These are phyloP conservation scores for Scytalidium lignicola DNA, from an alignment of 2,329 filamentous ascomycete genomes.

Conservation along the genomic window DNA sequence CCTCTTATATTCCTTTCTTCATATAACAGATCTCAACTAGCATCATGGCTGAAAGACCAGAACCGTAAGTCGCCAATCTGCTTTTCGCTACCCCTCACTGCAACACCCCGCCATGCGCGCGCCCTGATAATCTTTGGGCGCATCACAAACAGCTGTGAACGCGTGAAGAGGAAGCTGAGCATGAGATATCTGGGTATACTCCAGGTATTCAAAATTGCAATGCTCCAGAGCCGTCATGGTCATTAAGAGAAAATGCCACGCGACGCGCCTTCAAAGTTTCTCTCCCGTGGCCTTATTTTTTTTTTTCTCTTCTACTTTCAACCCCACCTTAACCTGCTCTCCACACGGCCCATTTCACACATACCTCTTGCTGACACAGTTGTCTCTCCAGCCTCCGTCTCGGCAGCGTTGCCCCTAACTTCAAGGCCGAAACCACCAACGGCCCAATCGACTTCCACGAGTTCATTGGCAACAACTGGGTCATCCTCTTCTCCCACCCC, in stretches of 20 bases:
- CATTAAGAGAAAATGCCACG: too few species aligned
- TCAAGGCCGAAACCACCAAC: conserved; percentile 74
- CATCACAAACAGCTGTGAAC: background rate
- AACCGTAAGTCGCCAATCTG: background rate
- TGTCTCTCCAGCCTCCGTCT: conserved; percentile 50
- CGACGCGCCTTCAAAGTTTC: too few species aligned
- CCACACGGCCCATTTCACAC: background rate
- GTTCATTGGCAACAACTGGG: conserved; percentile 75
- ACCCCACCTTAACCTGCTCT: background rate
- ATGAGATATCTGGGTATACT: background rate
- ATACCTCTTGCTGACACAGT: background rate
- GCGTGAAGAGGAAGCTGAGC: background rate
- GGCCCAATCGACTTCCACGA: conserved; percentile 79
- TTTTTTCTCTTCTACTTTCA: background rate
- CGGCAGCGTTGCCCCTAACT: conserved; percentile 69
- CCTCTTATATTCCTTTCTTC: background rate
- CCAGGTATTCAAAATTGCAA: background rate
- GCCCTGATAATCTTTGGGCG: background rate
- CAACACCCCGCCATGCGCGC: background rate
- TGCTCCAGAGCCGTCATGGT: too few species aligned
- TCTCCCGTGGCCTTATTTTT: too few species aligned
- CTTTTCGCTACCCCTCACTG: background rate
- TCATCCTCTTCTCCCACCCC: conserved; percentile 79
- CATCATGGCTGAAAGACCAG: background rate
- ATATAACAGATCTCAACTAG: background rate